A percentile compares a stretch with the other conserved stretches of the same genome.
These are phyloP conservation scores for Solanum appendiculatum DNA, from an alignment of 257 asterid genomes.

Conservation along the genomic window DNA sequence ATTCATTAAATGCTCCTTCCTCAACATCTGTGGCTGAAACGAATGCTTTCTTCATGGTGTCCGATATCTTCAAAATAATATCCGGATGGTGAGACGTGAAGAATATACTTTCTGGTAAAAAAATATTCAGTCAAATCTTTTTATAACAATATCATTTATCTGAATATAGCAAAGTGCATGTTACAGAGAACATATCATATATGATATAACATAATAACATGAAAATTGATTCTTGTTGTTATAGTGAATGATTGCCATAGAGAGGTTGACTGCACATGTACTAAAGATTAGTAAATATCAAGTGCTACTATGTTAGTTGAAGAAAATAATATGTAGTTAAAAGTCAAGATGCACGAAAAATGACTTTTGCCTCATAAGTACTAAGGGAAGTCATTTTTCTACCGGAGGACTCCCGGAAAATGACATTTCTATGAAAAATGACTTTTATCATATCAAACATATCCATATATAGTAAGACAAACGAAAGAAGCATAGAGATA, in stretches of 20 bases:
- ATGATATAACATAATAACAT: no score
- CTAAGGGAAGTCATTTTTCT: no score
- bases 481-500: neutral
- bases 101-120: neutral
- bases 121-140: neutral
- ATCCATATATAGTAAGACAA: neutral
- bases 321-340: neutral
- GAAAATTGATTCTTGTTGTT: no score
- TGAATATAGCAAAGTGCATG: no score
- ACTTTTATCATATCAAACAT: neutral
- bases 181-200: no score
- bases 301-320: neutral
- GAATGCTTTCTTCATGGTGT: constrained; percentile 6
- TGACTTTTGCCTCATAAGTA: no score
- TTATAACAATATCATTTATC: no score
- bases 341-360: neutral
- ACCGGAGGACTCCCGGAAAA: no score
- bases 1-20: constrained; percentile 3
- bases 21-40: neutral
- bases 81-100: neutral
- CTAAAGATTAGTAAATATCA: no score
- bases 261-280: no score
- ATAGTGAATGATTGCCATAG: no score
- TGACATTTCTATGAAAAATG: neutral
- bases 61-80: constrained; percentile 9